Conservation (phyloP, 1,284 basidiomycete genomes). For the Puccinia triticina region DNA sequence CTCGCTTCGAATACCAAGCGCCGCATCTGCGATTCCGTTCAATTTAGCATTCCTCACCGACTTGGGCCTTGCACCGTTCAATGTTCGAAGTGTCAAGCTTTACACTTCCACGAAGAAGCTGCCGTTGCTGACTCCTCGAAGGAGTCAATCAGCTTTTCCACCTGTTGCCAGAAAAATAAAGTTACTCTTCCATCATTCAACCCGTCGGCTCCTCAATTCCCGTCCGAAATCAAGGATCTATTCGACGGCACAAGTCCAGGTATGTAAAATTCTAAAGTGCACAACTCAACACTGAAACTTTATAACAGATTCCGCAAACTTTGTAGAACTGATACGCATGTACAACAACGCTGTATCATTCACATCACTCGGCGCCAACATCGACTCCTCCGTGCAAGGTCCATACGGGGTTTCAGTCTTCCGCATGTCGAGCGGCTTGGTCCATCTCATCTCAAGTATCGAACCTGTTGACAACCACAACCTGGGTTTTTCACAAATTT, state of each 20-base stretch:
- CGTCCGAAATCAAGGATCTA: background rate
- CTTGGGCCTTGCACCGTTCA: no score
- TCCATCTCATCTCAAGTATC: background rate
- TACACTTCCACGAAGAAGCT: background rate
- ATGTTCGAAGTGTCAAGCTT: background rate
- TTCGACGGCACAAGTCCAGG: background rate
- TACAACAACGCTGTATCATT: slow-evolving; percentile 1
- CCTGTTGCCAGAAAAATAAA: background rate
- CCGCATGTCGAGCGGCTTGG: background rate
- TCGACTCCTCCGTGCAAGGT: background rate
- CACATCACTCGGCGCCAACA: background rate
- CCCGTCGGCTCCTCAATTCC: background rate
- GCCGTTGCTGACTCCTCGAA: background rate
- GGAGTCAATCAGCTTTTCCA: background rate
- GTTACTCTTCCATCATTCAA: background rate
- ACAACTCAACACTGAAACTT: no score
- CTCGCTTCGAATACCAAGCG: no score
- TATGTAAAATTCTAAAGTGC: background rate
- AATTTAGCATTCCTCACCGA: background rate
- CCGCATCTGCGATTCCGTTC: no score
- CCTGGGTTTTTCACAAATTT: slow-evolving; percentile 22
- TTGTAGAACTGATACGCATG: background rate
- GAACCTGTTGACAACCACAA: background rate
- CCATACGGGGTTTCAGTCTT: background rate
- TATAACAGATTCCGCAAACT: background rate